phyloP scores from a whole-genome alignment of 139 green algal species.

The Micractinium conductrix region DNA sequence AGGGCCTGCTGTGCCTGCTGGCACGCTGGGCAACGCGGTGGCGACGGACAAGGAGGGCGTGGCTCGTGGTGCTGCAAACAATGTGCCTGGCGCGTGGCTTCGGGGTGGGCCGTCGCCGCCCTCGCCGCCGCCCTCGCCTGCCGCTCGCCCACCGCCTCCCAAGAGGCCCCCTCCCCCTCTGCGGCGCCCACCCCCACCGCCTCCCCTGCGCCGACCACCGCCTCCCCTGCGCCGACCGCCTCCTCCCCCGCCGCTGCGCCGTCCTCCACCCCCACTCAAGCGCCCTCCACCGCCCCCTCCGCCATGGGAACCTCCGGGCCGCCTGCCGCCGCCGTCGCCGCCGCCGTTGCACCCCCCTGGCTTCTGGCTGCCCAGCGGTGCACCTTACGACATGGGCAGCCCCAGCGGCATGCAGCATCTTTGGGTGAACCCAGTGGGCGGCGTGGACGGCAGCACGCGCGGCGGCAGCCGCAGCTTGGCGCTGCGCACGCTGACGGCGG shows the following conservation, averaged over 20 bases:
- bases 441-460: not conserved
- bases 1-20: not conserved
- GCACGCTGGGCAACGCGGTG: not conserved
- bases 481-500: conserved; percentile 15
- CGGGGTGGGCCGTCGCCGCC: not conserved
- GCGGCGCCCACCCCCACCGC: not conserved
- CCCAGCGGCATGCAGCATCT: not conserved
- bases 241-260: not conserved
- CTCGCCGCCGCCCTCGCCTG: not conserved
- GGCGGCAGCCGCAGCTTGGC: not conserved
- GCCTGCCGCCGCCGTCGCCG: not conserved
- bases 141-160: no score
- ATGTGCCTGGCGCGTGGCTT: not conserved
- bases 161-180: not conserved
- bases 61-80: not conserved
- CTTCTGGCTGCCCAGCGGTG: not conserved
- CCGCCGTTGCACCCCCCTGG: not conserved
- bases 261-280: not conserved
- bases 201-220: not conserved
- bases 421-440: not conserved
- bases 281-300: not conserved
- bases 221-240: not conserved
- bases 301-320: not conserved
- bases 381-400: not conserved
- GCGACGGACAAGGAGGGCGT: not conserved